These are phyloP conservation scores for Metschnikowia drakensbergensis DNA, from an alignment of 805 yeast species.

Conservation along the genomic window DNA sequence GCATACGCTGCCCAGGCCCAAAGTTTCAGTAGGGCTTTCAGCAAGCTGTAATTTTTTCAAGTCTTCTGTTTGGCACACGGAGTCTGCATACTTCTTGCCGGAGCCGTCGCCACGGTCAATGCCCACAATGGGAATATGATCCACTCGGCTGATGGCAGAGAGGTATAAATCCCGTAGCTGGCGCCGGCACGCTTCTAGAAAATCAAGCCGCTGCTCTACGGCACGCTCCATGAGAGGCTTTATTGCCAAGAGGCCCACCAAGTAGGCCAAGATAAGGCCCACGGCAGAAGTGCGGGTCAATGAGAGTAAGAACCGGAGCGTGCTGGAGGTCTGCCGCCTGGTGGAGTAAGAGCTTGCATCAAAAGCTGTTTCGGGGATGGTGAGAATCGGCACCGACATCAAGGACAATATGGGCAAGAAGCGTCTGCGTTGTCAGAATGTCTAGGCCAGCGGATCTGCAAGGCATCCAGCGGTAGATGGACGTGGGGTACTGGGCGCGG, in stretches of 20 bases:
- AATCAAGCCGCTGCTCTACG: slow-evolving; percentile 28
- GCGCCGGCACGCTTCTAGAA: slow-evolving; percentile 30
- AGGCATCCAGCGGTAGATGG: no score
- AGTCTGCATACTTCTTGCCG: slow-evolving; percentile 34
- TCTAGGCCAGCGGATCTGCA: neutral
- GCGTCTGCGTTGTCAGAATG: neutral
- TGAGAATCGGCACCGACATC: slow-evolving; percentile 30
- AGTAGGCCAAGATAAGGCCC: slow-evolving; percentile 26
- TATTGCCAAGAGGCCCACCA: slow-evolving; percentile 30
- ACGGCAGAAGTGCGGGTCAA: slow-evolving; percentile 36
- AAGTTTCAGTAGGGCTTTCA: slow-evolving; percentile 20
- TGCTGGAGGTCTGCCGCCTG: slow-evolving; percentile 20
- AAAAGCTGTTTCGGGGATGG: slow-evolving; percentile 41
- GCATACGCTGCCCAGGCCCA: slow-evolving; percentile 24
- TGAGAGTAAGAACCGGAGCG: slow-evolving; percentile 25
- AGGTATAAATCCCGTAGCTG: slow-evolving; percentile 35
- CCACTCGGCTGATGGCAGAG: slow-evolving; percentile 30
- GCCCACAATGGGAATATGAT: slow-evolving; percentile 39
- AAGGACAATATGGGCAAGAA: neutral
- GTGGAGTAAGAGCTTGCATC: slow-evolving; percentile 26
- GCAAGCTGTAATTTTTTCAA: slow-evolving; percentile 20
- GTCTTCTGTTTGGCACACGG: slow-evolving; percentile 35
- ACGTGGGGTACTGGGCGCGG: slow-evolving; percentile 1
- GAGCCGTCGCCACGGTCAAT: slow-evolving; percentile 24
- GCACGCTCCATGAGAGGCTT: slow-evolving; percentile 35